Percentiles rank a stretch among this genome's conserved stretches.
Evolutionary conservation across 2,329 filamentous ascomycete species (phyloP).

Genomic region (Exophiala xenobiotica): DNA sequence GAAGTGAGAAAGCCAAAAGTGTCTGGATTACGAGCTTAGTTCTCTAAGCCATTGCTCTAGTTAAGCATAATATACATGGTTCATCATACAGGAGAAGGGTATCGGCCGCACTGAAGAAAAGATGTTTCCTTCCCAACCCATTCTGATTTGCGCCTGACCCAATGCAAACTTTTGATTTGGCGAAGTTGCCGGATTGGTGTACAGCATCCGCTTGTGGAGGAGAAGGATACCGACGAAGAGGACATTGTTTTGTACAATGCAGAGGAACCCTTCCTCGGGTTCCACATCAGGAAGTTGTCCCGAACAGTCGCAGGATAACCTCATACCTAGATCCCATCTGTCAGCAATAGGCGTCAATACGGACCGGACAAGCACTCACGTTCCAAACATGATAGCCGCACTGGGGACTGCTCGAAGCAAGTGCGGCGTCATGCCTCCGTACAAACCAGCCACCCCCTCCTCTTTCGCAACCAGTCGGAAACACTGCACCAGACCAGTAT

Average conservation of each 20-base stretch:
- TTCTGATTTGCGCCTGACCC: not conserved
- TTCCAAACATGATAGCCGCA: conserved; percentile 94
- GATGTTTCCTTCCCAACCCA: too few relatives aligned
- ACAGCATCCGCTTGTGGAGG: not conserved
- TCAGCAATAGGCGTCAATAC: conserved; percentile 33
- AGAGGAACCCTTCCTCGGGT: not conserved
- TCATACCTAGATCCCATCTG: conserved; percentile 36
- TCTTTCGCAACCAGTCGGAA: conserved; percentile 85
- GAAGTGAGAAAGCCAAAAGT: too few relatives aligned
- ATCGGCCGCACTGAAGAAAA: not conserved
- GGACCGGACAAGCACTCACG: conserved; percentile 52
- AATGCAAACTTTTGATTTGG: not conserved
- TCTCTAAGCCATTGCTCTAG: too few relatives aligned
- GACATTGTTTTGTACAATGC: too few relatives aligned
- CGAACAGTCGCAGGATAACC: conserved; percentile 37
- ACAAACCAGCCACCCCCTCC: conserved; percentile 81
- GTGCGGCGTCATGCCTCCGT: conserved; percentile 88
- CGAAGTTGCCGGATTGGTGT: too few relatives aligned
- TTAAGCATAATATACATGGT: too few relatives aligned
- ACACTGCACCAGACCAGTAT: conserved; percentile 84
- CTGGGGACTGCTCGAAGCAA: conserved; percentile 87
- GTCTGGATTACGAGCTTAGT: too few relatives aligned
- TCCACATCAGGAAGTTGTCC: conserved; percentile 34
- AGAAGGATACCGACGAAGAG: not conserved
- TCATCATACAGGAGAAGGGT: not conserved